Percentiles rank a stretch among this genome's conserved stretches.
Conservation (phyloP, 2,329 filamentous ascomycete species). For the Cryphonectria parasitica region DNA sequence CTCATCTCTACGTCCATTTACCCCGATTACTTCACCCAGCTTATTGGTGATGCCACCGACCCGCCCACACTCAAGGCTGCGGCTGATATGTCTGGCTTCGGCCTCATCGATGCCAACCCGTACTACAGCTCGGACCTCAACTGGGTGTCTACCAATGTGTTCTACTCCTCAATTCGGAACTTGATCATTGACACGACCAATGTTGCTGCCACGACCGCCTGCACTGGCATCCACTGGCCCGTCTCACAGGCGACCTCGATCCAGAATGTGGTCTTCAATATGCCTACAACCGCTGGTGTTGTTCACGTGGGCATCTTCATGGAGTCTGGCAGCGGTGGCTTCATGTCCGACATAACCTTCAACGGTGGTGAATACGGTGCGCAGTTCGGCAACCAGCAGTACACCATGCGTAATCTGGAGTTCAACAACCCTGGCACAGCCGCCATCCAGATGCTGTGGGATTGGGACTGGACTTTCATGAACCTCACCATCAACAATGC, state of each 20-base stretch:
- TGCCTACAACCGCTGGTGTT: conserved; percentile 52
- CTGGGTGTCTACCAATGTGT: conserved; percentile 62
- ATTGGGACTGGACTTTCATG: conserved; percentile 74
- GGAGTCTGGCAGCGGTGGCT: conserved; percentile 44
- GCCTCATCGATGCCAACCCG: conserved; percentile 54
- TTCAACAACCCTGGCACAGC: conserved; percentile 59
- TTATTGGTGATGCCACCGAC: conserved; percentile 70
- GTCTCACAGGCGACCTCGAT: conserved; percentile 67
- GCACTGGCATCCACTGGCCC: conserved; percentile 70
- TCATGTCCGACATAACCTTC: conserved; percentile 61
- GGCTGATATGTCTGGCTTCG: conserved; percentile 52
- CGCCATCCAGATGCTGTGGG: conserved; percentile 63
- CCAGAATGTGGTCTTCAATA: conserved; percentile 61
- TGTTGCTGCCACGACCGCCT: conserved; percentile 50
- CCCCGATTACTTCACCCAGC: conserved; percentile 78
- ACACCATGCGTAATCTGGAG: conserved; percentile 67
- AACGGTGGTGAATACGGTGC: conserved; percentile 62
- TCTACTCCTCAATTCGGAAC: conserved; percentile 63
- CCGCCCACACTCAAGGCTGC: conserved; percentile 61
- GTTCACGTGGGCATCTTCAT: conserved; percentile 62
- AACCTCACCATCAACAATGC: conserved; percentile 63
- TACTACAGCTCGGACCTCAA: conserved; percentile 48
- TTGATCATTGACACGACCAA: conserved; percentile 61
- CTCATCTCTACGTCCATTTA: conserved; percentile 71
- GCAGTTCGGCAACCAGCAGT: conserved; percentile 71